Evolutionary conservation across 331 rosid species (phyloP).

Genomic region (Pyrus hybrid): DNA sequence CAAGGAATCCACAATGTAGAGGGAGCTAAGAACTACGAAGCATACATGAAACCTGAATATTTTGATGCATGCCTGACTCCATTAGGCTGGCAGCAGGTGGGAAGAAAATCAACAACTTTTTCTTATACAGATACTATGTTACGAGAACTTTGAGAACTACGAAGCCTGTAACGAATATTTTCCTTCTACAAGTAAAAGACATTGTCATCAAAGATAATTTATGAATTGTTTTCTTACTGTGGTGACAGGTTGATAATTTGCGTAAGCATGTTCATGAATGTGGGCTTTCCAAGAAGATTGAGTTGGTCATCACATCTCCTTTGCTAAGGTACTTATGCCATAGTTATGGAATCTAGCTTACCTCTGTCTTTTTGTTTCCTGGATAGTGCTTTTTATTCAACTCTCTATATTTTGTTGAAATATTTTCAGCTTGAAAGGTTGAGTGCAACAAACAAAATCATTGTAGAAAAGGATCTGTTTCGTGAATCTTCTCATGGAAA

Average conservation of each 20-base stretch:
- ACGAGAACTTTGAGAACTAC: background rate
- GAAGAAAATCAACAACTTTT: conserved; percentile 2
- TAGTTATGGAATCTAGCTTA: background rate
- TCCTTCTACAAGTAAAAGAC: background rate
- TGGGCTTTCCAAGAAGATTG: conserved; percentile 39
- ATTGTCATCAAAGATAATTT: background rate
- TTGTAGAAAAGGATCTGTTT: background rate
- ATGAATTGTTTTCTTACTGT: background rate
- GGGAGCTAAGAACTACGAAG: conserved; percentile 37
- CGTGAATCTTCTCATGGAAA: background rate
- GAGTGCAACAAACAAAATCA: background rate
- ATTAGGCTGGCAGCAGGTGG: conserved; percentile 45
- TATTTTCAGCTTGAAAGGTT: no score
- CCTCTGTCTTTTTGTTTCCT: background rate
- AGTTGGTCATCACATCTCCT: conserved; percentile 36
- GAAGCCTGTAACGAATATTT: background rate
- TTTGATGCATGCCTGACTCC: conserved; percentile 40
- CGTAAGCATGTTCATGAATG: conserved; percentile 30
- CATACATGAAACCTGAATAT: conserved; percentile 34
- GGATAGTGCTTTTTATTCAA: background rate
- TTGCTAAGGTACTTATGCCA: conserved; percentile 27
- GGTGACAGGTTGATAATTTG: conserved; percentile 36
- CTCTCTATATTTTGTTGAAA: background rate
- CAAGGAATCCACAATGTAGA: conserved; percentile 50
- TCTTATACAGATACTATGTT: background rate